phyloP scores from a whole-genome alignment of 352 stramenopile species.

The Pythium oligandrum region DNA sequence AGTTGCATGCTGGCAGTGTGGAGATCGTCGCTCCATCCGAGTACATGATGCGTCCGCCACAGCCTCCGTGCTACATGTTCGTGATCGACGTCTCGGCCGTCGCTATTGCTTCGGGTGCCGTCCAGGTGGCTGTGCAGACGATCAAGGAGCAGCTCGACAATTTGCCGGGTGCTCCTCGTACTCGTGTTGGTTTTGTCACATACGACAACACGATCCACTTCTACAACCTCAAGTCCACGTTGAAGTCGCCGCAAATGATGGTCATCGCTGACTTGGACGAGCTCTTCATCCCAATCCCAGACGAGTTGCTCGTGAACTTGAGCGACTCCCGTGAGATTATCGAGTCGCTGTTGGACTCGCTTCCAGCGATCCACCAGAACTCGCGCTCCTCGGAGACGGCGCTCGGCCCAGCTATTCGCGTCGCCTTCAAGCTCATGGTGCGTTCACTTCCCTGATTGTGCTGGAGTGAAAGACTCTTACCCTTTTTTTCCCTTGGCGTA shows the following conservation, averaged over 20 bases:
- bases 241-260: slow-evolving; percentile 89
- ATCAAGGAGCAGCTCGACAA: slow-evolving; percentile 83
- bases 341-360: slow-evolving; percentile 93
- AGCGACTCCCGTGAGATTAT: slow-evolving; percentile 92
- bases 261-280: slow-evolving; percentile 84
- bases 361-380: slow-evolving; percentile 90
- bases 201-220: slow-evolving; percentile 87
- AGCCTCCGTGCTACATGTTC: slow-evolving; percentile 86
- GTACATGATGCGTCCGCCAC: slow-evolving; percentile 89
- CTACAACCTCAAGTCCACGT: slow-evolving; percentile 85
- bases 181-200: slow-evolving; percentile 81
- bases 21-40: slow-evolving; percentile 85
- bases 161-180: slow-evolving; percentile 63
- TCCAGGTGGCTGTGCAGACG: slow-evolving; percentile 67
- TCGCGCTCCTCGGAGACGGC: slow-evolving; percentile 70
- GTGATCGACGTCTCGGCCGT: slow-evolving; percentile 86
- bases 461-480: slow-evolving; percentile 12
- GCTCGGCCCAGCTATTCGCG: slow-evolving; percentile 88
- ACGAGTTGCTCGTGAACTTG: slow-evolving; percentile 98
- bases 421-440: slow-evolving; percentile 97
- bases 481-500: slow-evolving; percentile 14
- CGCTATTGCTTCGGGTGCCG: slow-evolving; percentile 60
- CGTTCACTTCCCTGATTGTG: slow-evolving; percentile 76
- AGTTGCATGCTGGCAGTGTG: slow-evolving; percentile 69
- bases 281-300: slow-evolving; percentile 88